A percentile compares a stretch with the other conserved stretches of the same genome.
These are phyloP conservation scores for Linaria vulgaris DNA, from an alignment of 257 asterid species.

Conservation along the genomic window DNA sequence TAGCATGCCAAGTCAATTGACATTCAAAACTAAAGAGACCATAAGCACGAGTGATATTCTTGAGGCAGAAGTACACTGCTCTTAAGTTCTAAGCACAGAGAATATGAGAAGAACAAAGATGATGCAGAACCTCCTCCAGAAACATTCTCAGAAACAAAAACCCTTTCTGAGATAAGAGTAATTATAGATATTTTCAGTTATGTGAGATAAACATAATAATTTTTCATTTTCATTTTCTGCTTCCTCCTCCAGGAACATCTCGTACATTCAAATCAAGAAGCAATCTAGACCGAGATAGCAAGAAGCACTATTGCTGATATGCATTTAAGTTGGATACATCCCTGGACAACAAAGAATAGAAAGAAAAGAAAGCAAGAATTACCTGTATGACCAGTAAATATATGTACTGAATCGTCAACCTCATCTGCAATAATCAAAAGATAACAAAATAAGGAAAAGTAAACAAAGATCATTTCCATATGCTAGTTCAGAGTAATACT, in stretches of 20 bases:
- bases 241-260: too few species aligned
- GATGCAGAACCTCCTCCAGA: too few species aligned
- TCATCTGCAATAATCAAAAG: constrained; percentile 55
- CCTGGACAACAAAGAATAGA: background rate
- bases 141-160: too few species aligned
- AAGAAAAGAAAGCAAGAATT: background rate
- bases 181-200: too few species aligned
- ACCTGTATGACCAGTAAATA: constrained; percentile 92
- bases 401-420: constrained; percentile 80
- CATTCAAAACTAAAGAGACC: background rate
- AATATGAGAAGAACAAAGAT: background rate
- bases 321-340: constrained; percentile 1
- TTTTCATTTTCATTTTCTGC: too few species aligned
- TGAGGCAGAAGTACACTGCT: background rate
- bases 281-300: constrained; percentile 4
- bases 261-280: constrained; percentile 4
- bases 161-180: too few species aligned
- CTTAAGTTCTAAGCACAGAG: constrained; percentile 4
- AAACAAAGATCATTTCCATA: constrained; percentile 1
- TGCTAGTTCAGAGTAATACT: background rate
- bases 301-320: background rate
- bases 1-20: background rate
- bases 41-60: background rate
- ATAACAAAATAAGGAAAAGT: constrained; percentile 27
- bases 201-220: too few species aligned